Conservation (phyloP, 306 rosid genomes). For the Cicer chorassanicum region DNA sequence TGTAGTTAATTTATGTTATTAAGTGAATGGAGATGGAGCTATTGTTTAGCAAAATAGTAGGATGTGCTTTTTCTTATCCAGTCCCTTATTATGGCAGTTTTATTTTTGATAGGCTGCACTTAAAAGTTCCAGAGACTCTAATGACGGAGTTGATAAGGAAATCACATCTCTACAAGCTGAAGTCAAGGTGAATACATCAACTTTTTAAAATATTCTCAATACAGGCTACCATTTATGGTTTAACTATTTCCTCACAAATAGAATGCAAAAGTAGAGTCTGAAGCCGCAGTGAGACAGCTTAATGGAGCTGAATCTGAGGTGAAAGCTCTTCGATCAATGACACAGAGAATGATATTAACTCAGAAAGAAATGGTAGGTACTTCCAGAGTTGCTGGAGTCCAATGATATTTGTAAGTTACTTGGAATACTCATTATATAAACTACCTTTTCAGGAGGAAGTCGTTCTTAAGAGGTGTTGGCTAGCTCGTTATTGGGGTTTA, state of each 20-base stretch:
- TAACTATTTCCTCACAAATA: conserved; percentile 47
- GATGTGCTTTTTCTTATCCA: conserved; percentile 38
- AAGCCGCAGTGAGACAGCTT: conserved; percentile 60
- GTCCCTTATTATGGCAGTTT: conserved; percentile 36
- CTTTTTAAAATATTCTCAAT: conserved; percentile 16
- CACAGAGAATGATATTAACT: conserved; percentile 97
- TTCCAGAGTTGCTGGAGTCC: conserved; percentile 36
- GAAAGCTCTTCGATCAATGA: conserved; percentile 82
- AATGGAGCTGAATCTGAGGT: conserved; percentile 85
- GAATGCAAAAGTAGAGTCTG: conserved; percentile 78
- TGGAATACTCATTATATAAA: conserved; percentile 38
- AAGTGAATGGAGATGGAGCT: conserved; percentile 34
- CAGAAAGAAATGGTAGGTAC: conserved; percentile 90
- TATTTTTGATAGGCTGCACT: conserved; percentile 75
- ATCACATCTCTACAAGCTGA: conserved; percentile 65
- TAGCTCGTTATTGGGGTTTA: conserved; percentile 98
- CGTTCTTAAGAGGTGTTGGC: conserved; percentile 99
- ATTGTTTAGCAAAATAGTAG: conserved; percentile 37
- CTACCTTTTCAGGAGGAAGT: conserved; percentile 87
- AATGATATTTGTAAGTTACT: conserved; percentile 32
- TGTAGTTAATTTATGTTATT: conserved; percentile 31
- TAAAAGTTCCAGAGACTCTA: conserved; percentile 73
- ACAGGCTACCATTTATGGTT: conserved; percentile 28
- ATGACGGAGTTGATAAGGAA: conserved; percentile 70
- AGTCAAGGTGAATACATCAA: conserved; percentile 57